Percentiles rank a stretch among this genome's conserved stretches.
Conservation (phyloP, 331 rosid genomes). For the Stylosanthes scabra region DNA sequence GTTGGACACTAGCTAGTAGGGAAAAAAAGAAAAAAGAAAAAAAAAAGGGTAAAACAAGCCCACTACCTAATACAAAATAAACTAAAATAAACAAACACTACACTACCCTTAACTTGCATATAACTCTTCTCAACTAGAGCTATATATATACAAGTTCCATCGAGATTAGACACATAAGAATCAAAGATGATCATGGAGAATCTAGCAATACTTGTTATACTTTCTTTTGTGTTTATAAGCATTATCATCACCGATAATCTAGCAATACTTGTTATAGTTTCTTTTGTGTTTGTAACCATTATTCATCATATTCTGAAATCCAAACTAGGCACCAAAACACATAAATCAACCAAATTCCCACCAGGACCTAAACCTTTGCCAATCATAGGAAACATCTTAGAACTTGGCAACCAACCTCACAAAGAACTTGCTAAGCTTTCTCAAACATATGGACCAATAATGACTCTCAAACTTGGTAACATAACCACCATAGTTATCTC, state of each 20-base stretch:
- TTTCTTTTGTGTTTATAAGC: too few relatives aligned
- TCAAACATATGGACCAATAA: constrained; percentile 36
- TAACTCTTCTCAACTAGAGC: too few relatives aligned
- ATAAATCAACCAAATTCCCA: constrained; percentile 9
- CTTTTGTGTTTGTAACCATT: neutral
- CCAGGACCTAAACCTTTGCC: constrained; percentile 40
- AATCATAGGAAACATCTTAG: constrained; percentile 37
- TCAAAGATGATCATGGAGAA: too few relatives aligned
- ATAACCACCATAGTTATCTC: constrained; percentile 35
- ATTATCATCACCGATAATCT: neutral
- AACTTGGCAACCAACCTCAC: constrained; percentile 33
- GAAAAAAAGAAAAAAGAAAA: too few relatives aligned
- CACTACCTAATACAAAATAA: too few relatives aligned
- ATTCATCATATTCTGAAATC: neutral
- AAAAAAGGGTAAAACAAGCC: too few relatives aligned
- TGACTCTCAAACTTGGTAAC: constrained; percentile 34
- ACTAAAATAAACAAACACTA: too few relatives aligned
- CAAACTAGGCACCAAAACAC: constrained; percentile 12
- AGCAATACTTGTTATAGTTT: neutral
- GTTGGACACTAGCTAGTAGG: too few relatives aligned
- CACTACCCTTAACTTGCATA: too few relatives aligned
- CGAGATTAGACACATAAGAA: too few relatives aligned
- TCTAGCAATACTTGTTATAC: too few relatives aligned
- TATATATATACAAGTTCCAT: too few relatives aligned
- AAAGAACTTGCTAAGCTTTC: constrained; percentile 25